Evolutionary conservation across 805 yeast species (phyloP).

Genomic region (Suhomyces sp.): DNA sequence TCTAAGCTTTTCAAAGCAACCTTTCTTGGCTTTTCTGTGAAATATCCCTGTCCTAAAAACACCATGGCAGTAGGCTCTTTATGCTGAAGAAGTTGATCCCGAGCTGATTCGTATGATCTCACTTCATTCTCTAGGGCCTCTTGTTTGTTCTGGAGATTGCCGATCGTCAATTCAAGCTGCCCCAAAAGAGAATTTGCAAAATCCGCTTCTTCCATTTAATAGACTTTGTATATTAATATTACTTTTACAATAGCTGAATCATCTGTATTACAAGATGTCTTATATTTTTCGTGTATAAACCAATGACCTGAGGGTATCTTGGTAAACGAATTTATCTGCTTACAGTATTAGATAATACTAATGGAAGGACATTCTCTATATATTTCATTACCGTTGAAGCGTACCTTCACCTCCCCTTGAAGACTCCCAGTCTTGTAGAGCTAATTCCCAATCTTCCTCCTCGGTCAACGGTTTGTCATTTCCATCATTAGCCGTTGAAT

Average conservation of each 20-base stretch:
- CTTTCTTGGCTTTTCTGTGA: slow-evolving; percentile 27
- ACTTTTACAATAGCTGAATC: background rate
- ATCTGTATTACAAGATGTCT: background rate
- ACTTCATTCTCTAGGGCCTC: slow-evolving; percentile 7
- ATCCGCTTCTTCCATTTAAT: background rate
- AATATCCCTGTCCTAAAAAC: slow-evolving; percentile 40
- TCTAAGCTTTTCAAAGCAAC: slow-evolving; percentile 28
- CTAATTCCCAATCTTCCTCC: slow-evolving; percentile 69
- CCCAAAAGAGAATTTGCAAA: background rate
- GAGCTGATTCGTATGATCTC: slow-evolving; percentile 4
- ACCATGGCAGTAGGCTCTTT: slow-evolving; percentile 20
- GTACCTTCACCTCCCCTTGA: slow-evolving; percentile 17
- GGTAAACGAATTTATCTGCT: background rate
- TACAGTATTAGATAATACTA: background rate
- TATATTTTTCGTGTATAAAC: background rate
- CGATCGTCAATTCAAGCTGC: slow-evolving; percentile 1
- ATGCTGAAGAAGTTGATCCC: background rate
- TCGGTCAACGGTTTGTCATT: slow-evolving; percentile 40
- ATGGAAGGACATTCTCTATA: background rate
- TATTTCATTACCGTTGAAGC: background rate
- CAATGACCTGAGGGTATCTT: background rate
- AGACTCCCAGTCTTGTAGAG: slow-evolving; percentile 29
- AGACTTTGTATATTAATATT: background rate
- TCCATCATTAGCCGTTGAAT: slow-evolving; percentile 34
- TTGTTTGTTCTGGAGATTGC: slow-evolving; percentile 1